Conservation (phyloP, 2,329 filamentous ascomycete species). For the Rhexocercosporidium sp. region DNA sequence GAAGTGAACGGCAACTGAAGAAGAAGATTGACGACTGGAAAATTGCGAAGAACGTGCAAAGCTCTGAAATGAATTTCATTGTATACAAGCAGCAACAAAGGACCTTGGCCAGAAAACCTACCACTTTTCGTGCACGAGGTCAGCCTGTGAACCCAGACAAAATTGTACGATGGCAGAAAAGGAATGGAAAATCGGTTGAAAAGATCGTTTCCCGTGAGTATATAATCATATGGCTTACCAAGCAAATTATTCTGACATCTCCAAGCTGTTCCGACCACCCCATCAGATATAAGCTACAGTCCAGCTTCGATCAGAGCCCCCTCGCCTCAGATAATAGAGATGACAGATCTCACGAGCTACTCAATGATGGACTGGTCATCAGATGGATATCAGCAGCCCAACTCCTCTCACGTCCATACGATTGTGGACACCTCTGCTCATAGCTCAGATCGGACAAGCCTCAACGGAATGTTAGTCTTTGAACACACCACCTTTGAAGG, state of each 20-base stretch:
- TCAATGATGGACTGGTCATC: background rate
- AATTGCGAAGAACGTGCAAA: slow-evolving; percentile 7
- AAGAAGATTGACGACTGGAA: slow-evolving; percentile 14
- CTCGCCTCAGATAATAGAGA: background rate
- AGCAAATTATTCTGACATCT: background rate
- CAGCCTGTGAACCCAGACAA: slow-evolving; percentile 6
- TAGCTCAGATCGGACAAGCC: background rate
- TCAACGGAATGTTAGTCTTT: background rate
- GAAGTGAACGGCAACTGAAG: slow-evolving; percentile 13
- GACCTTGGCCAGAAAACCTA: background rate
- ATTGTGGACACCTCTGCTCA: background rate
- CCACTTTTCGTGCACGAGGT: background rate
- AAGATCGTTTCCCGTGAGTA: background rate
- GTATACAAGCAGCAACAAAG: slow-evolving; percentile 6
- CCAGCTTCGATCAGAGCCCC: background rate
- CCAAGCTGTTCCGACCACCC: slow-evolving; percentile 6
- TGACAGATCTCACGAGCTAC: background rate
- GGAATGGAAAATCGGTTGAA: background rate
- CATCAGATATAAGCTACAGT: slow-evolving; percentile 18
- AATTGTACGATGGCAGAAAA: slow-evolving; percentile 11
- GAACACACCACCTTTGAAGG: background rate
- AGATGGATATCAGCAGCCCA: background rate
- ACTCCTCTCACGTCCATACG: background rate
- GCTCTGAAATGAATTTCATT: slow-evolving; percentile 11
- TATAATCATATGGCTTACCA: background rate